These are phyloP conservation scores for Xylaria castorea DNA, from an alignment of 495 filamentous ascomycete genomes.

Conservation along the genomic window DNA sequence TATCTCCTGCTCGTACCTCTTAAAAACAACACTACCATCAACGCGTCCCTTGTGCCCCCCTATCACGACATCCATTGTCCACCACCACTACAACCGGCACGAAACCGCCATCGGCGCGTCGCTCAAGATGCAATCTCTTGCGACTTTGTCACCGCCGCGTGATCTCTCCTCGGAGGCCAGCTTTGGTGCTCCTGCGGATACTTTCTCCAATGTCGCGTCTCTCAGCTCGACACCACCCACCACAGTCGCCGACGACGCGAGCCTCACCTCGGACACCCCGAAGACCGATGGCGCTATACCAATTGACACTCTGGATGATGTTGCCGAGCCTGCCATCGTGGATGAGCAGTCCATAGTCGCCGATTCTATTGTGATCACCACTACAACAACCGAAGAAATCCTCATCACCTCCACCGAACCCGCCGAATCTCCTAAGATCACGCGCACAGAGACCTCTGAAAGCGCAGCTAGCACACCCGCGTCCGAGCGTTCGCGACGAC, in stretches of 20 bases:
- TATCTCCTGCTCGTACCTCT: conserved; percentile 25
- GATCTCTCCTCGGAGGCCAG: conserved; percentile 41
- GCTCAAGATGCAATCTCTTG: conserved; percentile 34
- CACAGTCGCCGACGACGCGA: conserved; percentile 53
- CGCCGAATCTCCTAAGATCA: conserved; percentile 5
- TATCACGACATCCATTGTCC: conserved; percentile 25
- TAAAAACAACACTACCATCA: conserved; percentile 29
- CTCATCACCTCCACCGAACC: conserved; percentile 9
- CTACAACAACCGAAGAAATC: conserved; percentile 3
- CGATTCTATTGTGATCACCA: conserved; percentile 48
- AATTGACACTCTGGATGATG: conserved; percentile 32
- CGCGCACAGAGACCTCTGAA: neutral
- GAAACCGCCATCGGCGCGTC: conserved; percentile 31
- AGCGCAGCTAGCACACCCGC: conserved; percentile 32
- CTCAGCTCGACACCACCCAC: conserved; percentile 57
- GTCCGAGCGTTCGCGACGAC: conserved; percentile 50
- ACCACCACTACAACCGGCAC: neutral
- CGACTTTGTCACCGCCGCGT: conserved; percentile 37
- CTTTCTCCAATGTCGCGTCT: conserved; percentile 52
- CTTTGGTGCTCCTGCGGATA: conserved; percentile 43
- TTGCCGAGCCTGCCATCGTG: conserved; percentile 31
- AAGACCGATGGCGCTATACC: conserved; percentile 36
- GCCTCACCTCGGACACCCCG: conserved; percentile 50
- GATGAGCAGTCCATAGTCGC: conserved; percentile 41
- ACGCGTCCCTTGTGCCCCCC: conserved; percentile 25